Base-by-base conservation (phyloP, 1,284 basidiomycete genomes). In the Cutaneotrichosporon cutaneum region DNA sequence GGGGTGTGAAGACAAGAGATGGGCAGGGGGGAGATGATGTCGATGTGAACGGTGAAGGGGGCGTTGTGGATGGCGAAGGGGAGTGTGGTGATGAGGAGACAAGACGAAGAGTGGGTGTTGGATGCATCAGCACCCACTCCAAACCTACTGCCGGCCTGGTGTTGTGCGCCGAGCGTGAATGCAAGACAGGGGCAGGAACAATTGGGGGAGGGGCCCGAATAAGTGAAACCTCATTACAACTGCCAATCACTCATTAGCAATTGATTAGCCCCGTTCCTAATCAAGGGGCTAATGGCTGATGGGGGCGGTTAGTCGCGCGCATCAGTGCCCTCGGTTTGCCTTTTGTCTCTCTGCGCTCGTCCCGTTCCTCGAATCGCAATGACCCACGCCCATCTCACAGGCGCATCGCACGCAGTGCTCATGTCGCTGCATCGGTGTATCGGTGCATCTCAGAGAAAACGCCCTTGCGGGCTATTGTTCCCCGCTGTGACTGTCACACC, bases 401-500 rank as follows among this genome's bases (percentile, higher is more conserved):
- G 18, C 39, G 5, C 39, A 42, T 42, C 39, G 3, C 39, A 42
- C 39, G 14, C 1, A 14, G 14, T 16, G 18, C 36, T 39, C 36
- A 16, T 14, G 36, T 39, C 36, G 11, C 36, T 39, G 5, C 36
- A 39, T 13, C 36, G 36, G 33, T 33, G 33, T n/a, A n/a, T n/a
- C n/a, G n/a, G n/a, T n/a, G n/a, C n/a, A n/a, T n/a, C n/a, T n/a
- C n/a, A n/a, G n/a, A n/a, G n/a, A n/a, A n/a, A n/a, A n/a, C n/a
- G n/a, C n/a, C n/a, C n/a, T n/a, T n/a, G n/a, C n/a, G n/a, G n/a
- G n/a, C n/a, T n/a, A n/a, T 51, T 51, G 48, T 51, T 51, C 48
- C 18, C 18, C 48, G 45, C 27, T 51, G 48, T 51, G 26, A 51
- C 48, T 18, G 48, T 51, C 48, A 51, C 48, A 27, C 26, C n/a